Evolutionary conservation across 1,139 yeast species (phyloP), one percentile per base, ranked within the genome.

Genomic region (Yamadazyma triangularis): DNA sequence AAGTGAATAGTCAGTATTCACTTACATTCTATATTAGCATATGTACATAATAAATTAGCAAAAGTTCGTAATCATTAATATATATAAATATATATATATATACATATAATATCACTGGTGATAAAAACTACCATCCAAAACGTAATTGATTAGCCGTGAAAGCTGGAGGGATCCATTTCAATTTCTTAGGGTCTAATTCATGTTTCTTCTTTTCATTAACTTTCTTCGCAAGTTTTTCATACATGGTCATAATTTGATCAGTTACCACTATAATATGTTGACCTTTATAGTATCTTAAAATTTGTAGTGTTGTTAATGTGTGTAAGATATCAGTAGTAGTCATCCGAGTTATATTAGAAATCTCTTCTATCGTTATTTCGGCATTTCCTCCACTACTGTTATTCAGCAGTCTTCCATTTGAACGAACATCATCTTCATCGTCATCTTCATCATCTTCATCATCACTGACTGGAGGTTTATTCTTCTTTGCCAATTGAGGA

Each of bases 61-160:
- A 20, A 12, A 25, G 5, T 15, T 9, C 15, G 27, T 15, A 15
- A 13, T n/a, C 4, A 23, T 23, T 24, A 25, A 25, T 31, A 29
- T 24, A 31, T 26, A 29, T 28, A 14, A 23, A 13, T 23, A 23
- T 26, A 25, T 12, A 27, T 18, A 25, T 16, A 16, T 8, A 12
- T 22, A 27, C 14, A 8, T 21, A 10, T 11, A 12, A 21, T 24
- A 38, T 31, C 29, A 28, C 25, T 25, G 26, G 9, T 18, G 9
- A 18, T 18, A 18, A 18, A 7, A 24, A 25, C 42, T 61, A 89
- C 96, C 96, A 89, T 3, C 96, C 97, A 58, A 91, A 91, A 45
- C 97, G 71, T 49, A 91, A 64, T 64, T 91, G 97, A 34, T 95
- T 89, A 13, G 97, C 96, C 1, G 96, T 89, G 54, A 91, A 91